Conservation (phyloP, 345 rosid species). For the Acer negundo region DNA sequence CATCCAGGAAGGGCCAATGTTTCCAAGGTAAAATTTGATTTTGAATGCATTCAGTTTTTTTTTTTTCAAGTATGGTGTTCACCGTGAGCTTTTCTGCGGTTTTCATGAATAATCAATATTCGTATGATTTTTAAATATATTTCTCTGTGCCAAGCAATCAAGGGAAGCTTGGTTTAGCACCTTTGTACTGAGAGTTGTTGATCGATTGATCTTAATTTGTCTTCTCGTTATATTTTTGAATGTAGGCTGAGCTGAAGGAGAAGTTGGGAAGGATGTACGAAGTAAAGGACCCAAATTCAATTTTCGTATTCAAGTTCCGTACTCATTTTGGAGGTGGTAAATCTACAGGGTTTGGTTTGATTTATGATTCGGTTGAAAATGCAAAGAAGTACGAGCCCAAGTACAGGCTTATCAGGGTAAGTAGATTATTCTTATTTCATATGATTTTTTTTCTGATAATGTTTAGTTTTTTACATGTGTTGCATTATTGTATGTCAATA, state of each 20-base stretch:
- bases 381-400: slow-evolving; percentile 97
- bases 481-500: too few relatives aligned
- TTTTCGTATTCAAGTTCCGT: slow-evolving; percentile 94
- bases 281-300: slow-evolving; percentile 84
- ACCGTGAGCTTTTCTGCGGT: too few relatives aligned
- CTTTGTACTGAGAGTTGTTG: not conserved
- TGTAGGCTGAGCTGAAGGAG: slow-evolving; percentile 85
- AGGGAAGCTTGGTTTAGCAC: not conserved
- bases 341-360: slow-evolving; percentile 95
- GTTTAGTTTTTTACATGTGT: not conserved
- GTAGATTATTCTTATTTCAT: not conserved
- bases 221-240: not conserved
- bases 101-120: too few relatives aligned
- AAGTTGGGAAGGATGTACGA: slow-evolving; percentile 81
- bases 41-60: not conserved
- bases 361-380: slow-evolving; percentile 79
- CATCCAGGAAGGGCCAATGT: slow-evolving; percentile 97
- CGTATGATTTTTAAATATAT: too few relatives aligned
- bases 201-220: not conserved
- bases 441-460: too few relatives aligned
- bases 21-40: slow-evolving; percentile 57
- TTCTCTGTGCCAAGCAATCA: too few relatives aligned
- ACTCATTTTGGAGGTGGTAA: slow-evolving; percentile 99
- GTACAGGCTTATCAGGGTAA: slow-evolving; percentile 96
- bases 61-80: not conserved